phyloP scores from a whole-genome alignment of 331 rosid genomes.

The Quercus phellos region DNA sequence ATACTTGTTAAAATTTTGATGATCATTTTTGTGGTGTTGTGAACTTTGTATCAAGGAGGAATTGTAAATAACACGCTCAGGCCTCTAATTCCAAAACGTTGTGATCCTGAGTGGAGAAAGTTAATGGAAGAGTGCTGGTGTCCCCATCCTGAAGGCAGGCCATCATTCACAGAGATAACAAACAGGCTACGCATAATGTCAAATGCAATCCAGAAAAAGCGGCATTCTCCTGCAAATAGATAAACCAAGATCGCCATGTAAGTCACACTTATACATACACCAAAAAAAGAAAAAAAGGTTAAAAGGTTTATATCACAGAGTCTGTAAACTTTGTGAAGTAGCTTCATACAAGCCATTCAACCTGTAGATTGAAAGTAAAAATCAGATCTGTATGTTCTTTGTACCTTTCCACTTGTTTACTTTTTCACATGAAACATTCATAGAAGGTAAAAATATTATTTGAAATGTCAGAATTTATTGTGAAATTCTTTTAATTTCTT shows the following conservation, averaged over 20 bases:
- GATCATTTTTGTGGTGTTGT: constrained; percentile 8
- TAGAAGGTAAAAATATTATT: background rate
- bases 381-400: constrained; percentile 1
- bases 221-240: constrained; percentile 25
- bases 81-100: constrained; percentile 80
- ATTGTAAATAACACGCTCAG: constrained; percentile 83
- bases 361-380: constrained; percentile 16
- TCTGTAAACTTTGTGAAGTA: constrained; percentile 17
- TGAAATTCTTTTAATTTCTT: background rate
- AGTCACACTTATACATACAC: constrained; percentile 20
- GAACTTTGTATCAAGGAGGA: constrained; percentile 52
- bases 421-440: background rate
- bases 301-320: constrained; percentile 3
- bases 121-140: constrained; percentile 93
- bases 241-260: constrained; percentile 25
- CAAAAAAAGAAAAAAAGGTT: background rate
- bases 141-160: constrained; percentile 70
- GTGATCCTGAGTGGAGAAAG: constrained; percentile 75
- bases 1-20: constrained; percentile 6
- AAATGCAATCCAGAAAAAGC: constrained; percentile 48
- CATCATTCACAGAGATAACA: constrained; percentile 72
- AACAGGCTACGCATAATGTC: constrained; percentile 70
- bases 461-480: background rate
- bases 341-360: constrained; percentile 11
- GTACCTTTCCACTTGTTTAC: background rate